These are phyloP conservation scores for Citrus trifoliata DNA, from an alignment of 345 rosid genomes.

Conservation along the genomic window DNA sequence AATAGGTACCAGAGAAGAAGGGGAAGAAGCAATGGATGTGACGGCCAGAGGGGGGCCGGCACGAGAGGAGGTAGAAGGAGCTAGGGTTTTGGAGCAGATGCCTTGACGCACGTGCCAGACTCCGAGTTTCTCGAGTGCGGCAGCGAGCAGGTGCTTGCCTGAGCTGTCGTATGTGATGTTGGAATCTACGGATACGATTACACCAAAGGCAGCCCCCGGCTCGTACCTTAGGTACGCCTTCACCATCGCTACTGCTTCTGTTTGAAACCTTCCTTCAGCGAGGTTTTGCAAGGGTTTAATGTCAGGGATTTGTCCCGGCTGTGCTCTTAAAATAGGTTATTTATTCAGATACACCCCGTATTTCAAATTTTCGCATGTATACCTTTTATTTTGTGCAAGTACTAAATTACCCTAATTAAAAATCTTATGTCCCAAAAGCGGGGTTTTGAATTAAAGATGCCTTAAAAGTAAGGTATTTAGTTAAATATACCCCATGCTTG, in stretches of 20 bases:
- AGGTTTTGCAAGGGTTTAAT: slow-evolving; percentile 20
- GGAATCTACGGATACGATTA: slow-evolving; percentile 56
- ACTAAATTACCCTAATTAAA: too few relatives aligned
- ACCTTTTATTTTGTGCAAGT: too few relatives aligned
- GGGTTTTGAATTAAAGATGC: too few relatives aligned
- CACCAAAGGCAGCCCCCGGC: slow-evolving; percentile 64
- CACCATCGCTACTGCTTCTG: slow-evolving; percentile 43
- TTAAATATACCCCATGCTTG: too few relatives aligned
- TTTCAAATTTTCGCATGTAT: too few relatives aligned
- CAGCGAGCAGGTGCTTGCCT: slow-evolving; percentile 69
- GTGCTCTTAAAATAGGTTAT: too few relatives aligned
- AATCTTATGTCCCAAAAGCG: too few relatives aligned
- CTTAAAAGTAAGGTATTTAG: too few relatives aligned
- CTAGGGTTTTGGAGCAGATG: slow-evolving; percentile 59
- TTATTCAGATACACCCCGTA: too few relatives aligned
- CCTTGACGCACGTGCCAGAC: slow-evolving; percentile 97
- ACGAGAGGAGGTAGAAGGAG: slow-evolving; percentile 55
- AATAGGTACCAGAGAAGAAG: slow-evolving; percentile 54
- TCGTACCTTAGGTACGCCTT: slow-evolving; percentile 72
- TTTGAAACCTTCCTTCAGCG: not conserved
- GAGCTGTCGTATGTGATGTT: slow-evolving; percentile 63
- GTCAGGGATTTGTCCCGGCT: too few relatives aligned
- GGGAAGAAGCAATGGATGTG: slow-evolving; percentile 49
- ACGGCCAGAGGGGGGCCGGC: slow-evolving; percentile 50
- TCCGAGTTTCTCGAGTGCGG: slow-evolving; percentile 82